Base-by-base conservation (phyloP, 2,329 filamentous ascomycete genomes). In the Macroventuria anomochaeta region DNA sequence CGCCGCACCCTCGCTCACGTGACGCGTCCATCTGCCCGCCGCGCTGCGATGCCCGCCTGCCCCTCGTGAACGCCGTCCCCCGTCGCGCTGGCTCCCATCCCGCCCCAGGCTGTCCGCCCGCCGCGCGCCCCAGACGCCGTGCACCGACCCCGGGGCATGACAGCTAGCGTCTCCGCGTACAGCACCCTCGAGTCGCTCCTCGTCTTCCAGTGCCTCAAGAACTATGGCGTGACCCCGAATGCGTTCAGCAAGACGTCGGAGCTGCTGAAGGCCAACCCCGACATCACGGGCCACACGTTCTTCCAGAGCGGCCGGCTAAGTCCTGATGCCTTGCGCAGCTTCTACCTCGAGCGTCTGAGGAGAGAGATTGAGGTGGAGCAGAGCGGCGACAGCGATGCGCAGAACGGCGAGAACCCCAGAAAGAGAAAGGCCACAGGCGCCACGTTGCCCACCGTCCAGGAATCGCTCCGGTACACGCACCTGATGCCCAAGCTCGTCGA, bases 151-250 rank as follows among this genome's bases (percentile, higher is more conserved):
- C 51, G 51, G 51, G 81, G 79, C 74, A 86, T 85, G 83, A 82
- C 79, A 79, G 78, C 80, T 78, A 79, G 80, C 74, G 71, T 81
- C 75, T 82, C 85, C 71, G 80, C 82, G 69, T 93, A 95, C 77
- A 93, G 91, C 71, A 85, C 88, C 65, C 89, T 96, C 80, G 92
- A 96, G 83, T 89, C 88, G 70, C 83, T 96, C 58, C 84, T 95
- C 63, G 83, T 96, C 69, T 93, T 95, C 78, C 90, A 93, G 77
- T 88, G 88, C 57, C 83, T 96, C 61, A 83, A 86, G 63, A 80
- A 81, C 63, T 82, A 89, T 75, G 89, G 89, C 70, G 79, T 86
- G 61, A 83, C 86, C 62, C 79, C 85, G 46, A 74, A 81, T 57
- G 85, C 84, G 71, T 95, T 96, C 77, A 78, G 79, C 67, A 82